Percentiles rank a stretch among this genome's conserved stretches.
Evolutionary conservation across 2,329 filamentous ascomycete genomes (phyloP).

Genomic region (Colletotrichum neosansevieriae): DNA sequence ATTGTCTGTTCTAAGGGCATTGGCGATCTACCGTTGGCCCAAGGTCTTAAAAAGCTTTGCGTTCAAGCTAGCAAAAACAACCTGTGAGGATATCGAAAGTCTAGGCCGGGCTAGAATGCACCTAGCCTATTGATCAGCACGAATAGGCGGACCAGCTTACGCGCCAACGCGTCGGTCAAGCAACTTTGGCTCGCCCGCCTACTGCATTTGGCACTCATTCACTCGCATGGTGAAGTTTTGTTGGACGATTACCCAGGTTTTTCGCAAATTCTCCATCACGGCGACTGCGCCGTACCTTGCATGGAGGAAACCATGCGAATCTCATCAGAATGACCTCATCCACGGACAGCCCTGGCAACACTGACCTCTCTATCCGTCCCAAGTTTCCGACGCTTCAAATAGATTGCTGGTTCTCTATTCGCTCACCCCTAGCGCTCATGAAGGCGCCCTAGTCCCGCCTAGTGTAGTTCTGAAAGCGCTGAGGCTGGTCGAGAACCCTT

Average conservation of each 20-base stretch:
- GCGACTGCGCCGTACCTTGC: constrained; percentile 24
- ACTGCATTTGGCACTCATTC: constrained; percentile 12
- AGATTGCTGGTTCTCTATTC: constrained; percentile 35
- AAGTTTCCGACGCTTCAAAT: constrained; percentile 40
- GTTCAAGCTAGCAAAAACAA: constrained; percentile 13
- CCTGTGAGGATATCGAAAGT: neutral
- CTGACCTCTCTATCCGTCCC: constrained; percentile 23
- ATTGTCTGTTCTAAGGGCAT: constrained; percentile 2
- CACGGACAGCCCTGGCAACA: neutral
- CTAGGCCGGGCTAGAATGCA: constrained; percentile 33
- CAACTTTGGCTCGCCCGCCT: constrained; percentile 32
- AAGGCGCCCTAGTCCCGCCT: constrained; percentile 15
- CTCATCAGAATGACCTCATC: constrained; percentile 32
- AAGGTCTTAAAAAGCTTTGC: neutral
- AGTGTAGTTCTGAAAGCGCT: constrained; percentile 20
- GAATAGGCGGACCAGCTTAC: constrained; percentile 24
- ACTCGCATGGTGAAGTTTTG: neutral
- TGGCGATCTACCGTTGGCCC: constrained; percentile 23
- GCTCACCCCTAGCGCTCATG: constrained; percentile 12
- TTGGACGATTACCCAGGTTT: neutral
- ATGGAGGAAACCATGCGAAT: constrained; percentile 14
- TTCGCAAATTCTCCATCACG: neutral
- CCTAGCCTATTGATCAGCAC: constrained; percentile 26
- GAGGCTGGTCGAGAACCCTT: constrained; percentile 27
- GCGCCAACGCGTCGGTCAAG: constrained; percentile 28